Evolutionary conservation across 2,329 filamentous ascomycete species (phyloP), one percentile per base, ranked within the genome.

Genomic region (Aspergillus hortae): DNA sequence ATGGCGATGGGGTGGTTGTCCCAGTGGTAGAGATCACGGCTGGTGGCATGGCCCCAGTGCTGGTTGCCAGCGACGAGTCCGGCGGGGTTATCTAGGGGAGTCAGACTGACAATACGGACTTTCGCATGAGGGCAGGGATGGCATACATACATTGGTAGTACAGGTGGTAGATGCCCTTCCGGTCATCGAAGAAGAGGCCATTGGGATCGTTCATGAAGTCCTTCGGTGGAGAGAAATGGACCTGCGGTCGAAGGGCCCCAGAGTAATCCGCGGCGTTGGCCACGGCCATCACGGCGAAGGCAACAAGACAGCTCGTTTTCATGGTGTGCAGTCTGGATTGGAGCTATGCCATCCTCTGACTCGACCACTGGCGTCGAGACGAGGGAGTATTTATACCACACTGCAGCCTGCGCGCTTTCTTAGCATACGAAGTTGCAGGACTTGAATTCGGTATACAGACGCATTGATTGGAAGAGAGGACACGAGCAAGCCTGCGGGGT

Each of bases 21-120:
- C 84, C 84, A 88, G 54, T 80, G 78, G 63, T 85, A 87, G 1
- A 87, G 69, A 59, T 88, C 84, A 12, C 68, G 61, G 30, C 79
- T 83, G 1, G 83, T 86, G 2, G 83, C 83, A 60, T 87, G 84
- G 9, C 85, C 84, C 85, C 84, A 87, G 59, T 86, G 83, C 60
- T 86, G 79, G 54, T 84, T 82, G 1, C 82, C 82, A 5, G 72
- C 79, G 1, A 79, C 74, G 6, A 70, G 67, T 2, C 62, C 76
- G 0, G 73, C 73, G 1, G 80, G 78, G 50, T 81, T 80, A 57
- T 80, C 75, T 77, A 42, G 19, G 19, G 41, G 15, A n/a, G 30
- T n/a, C 32, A 46, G 14, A 11, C 14, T 19, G 12, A 38, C 4
- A 7, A 6, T n/a, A 42, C 2, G 4, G 40, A 42, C 11, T 23